Conservation (phyloP, 768 basidiomycete genomes). For the Cystobasidiopsis lactophilus region DNA sequence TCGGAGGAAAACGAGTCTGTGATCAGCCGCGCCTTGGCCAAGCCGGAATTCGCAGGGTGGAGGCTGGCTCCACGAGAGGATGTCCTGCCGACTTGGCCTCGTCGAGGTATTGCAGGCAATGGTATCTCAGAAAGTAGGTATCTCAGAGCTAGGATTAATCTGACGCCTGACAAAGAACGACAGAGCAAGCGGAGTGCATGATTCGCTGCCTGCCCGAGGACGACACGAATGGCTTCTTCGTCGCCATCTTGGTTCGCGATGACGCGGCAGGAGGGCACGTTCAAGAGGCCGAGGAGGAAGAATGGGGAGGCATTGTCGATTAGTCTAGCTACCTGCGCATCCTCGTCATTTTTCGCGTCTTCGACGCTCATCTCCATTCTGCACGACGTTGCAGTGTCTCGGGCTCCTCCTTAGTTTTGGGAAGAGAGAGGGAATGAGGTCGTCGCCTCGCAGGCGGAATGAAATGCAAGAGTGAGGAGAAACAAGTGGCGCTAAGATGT, state of each 20-base stretch:
- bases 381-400: too few species aligned
- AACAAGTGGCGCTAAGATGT: too few species aligned
- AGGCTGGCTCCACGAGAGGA: constrained; percentile 40
- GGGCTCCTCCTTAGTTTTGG: too few species aligned
- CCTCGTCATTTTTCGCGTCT: too few species aligned
- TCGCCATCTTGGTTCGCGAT: constrained; percentile 57
- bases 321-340: too few species aligned
- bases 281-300: too few species aligned
- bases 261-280: not conserved
- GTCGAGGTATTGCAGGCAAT: constrained; percentile 50
- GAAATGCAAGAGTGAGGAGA: too few species aligned
- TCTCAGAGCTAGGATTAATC: constrained; percentile 2
- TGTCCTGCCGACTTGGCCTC: constrained; percentile 59
- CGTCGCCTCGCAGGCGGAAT: too few species aligned
- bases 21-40: constrained; percentile 46
- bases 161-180: not conserved
- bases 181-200: constrained; percentile 36
- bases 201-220: constrained; percentile 38
- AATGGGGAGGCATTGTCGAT: too few species aligned
- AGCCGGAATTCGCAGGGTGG: constrained; percentile 49
- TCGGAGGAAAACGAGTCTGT: constrained; percentile 83
- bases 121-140: constrained; percentile 32
- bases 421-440: too few species aligned
- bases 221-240: constrained; percentile 84
- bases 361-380: too few species aligned